Base-by-base conservation (phyloP, 306 rosid genomes). In the Citrullus amarus region DNA sequence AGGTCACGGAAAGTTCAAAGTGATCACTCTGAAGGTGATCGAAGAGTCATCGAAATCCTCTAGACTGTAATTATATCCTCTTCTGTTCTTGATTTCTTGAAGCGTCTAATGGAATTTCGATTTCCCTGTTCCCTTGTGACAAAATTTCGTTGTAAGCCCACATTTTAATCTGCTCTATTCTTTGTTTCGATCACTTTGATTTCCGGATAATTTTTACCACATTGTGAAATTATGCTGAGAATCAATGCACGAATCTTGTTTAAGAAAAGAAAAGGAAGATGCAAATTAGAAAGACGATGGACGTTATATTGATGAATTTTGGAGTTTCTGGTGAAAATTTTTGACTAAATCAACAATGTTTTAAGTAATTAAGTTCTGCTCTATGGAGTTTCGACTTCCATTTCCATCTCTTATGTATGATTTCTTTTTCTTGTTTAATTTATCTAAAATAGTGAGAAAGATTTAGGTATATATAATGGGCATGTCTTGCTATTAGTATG, bases 61-160 rank as follows among this genome's bases (percentile, higher is more conserved):
- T 51, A 53, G 3, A 16, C 3, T 53, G 8, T 53, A 53, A 16
- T 53, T 6, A 15, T 53, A 53, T 6, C 20, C 8, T 53, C 57
- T 53, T 53, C 3, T 53, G 44, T 50, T 74, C 63, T 74, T 74
- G 78, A 18, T 73, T 73, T 66, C 78, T 74, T 54, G 18, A 51
- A 73, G 30, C 28, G 30, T 73, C 39, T 22, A 73, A 9, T 22
- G 57, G 34, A 51, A 74, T 74, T 34, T 17, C 25, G 61, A 17
- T 53, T 74, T 72, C 43, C 15, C 43, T 72, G 60, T 48, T 25
- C 50, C 43, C 14, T 71, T 3, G 8, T 16, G 5, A 25, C 60
- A 53, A 51, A 0, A 30, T 74, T 53, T 74, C 32, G 32, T 48
- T 30, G 18, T 53, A 25, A 74, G 61, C 28, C 28, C 22, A 16